These are phyloP conservation scores for Marasmius fiardii DNA, from an alignment of 1,284 basidiomycete genomes.

Conservation along the genomic window DNA sequence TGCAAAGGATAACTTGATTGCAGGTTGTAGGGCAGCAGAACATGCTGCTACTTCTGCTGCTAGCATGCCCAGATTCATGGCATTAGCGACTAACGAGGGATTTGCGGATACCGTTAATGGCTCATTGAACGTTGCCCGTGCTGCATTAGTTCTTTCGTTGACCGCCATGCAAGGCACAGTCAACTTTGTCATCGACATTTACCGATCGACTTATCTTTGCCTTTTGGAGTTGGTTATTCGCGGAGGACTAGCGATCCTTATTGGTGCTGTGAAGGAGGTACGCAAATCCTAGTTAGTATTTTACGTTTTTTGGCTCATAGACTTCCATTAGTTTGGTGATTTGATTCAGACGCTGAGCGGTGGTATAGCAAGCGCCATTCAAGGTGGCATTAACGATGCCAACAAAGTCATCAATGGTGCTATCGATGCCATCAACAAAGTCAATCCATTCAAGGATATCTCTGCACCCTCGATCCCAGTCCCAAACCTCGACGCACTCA, in stretches of 20 bases:
- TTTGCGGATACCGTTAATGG: constrained; percentile 77
- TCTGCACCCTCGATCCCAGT: constrained; percentile 66
- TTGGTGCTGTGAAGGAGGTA: constrained; percentile 79
- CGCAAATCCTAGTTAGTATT: constrained; percentile 24
- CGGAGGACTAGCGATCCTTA: constrained; percentile 77
- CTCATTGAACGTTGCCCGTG: constrained; percentile 74
- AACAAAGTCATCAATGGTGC: constrained; percentile 69
- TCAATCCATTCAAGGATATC: constrained; percentile 68
- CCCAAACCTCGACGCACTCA: constrained; percentile 68
- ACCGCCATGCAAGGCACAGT: constrained; percentile 85
- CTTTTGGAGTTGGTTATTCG: constrained; percentile 88
- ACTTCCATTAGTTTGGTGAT: constrained; percentile 64
- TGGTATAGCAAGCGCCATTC: constrained; percentile 62
- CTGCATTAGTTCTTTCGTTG: constrained; percentile 67
- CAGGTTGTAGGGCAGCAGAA: constrained; percentile 83
- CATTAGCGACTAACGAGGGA: constrained; percentile 78
- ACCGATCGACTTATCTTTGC: constrained; percentile 89
- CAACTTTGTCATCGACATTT: constrained; percentile 90
- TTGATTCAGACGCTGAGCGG: constrained; percentile 62
- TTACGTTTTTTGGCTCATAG: too few relatives aligned
- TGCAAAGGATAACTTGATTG: constrained; percentile 70
- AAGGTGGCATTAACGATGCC: constrained; percentile 64
- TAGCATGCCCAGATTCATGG: constrained; percentile 87
- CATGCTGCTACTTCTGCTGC: constrained; percentile 78
- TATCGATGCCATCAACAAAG: constrained; percentile 66